Conservation (phyloP, 495 filamentous ascomycete species). For the Echria macrotheca region DNA sequence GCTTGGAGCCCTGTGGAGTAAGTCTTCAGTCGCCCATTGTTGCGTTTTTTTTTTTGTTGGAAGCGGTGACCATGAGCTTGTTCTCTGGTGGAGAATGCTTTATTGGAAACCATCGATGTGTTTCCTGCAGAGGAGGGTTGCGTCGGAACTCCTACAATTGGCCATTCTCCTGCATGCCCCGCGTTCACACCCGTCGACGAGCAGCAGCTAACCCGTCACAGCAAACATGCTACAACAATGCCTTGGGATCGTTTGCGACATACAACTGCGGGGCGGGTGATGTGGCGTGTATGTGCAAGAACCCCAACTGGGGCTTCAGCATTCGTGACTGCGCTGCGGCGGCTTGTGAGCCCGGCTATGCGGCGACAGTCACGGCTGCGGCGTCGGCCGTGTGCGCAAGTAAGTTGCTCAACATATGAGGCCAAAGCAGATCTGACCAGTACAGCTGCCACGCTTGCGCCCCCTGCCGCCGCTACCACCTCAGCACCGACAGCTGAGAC, state of each 20-base stretch:
- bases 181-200: neutral
- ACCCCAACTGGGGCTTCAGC: slow-evolving; percentile 12
- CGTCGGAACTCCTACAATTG: slow-evolving; percentile 4
- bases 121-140: slow-evolving; percentile 3
- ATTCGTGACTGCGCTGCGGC: slow-evolving; percentile 18
- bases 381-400: slow-evolving; percentile 29
- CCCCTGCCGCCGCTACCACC: slow-evolving; percentile 16
- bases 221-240: slow-evolving; percentile 20
- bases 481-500: slow-evolving; percentile 16
- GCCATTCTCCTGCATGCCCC: slow-evolving; percentile 5
- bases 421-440: too few species aligned
- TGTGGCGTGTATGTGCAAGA: slow-evolving; percentile 25
- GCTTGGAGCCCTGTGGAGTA: slow-evolving; percentile 22
- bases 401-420: too few species aligned
- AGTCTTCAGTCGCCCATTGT: slow-evolving; percentile 10
- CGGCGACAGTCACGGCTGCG: slow-evolving; percentile 8
- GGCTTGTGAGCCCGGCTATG: slow-evolving; percentile 16
- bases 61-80: too few species aligned
- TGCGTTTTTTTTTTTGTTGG: neutral
- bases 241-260: slow-evolving; percentile 2
- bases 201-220: slow-evolving; percentile 17
- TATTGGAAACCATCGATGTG: slow-evolving; percentile 6
- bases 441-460: neutral
- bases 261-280: slow-evolving; percentile 18
- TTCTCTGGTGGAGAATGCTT: too few species aligned